These are phyloP conservation scores for Penicillium sp. DNA, from an alignment of 2,329 filamentous ascomycete genomes.

Conservation along the genomic window DNA sequence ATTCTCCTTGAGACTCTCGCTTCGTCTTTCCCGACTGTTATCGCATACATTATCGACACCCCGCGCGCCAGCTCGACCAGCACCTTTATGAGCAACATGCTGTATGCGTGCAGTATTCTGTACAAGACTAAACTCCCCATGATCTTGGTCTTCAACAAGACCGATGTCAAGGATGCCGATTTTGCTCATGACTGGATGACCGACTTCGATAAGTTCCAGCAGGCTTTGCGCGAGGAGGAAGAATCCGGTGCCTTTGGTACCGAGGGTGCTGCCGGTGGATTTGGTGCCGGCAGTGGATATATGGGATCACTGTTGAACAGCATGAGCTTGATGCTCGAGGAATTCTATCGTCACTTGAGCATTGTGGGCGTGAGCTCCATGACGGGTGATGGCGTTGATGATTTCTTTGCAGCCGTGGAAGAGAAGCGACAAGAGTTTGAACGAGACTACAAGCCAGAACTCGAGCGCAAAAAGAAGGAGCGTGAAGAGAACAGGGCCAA, in stretches of 20 bases:
- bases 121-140: constrained; percentile 99
- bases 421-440: constrained; percentile 85
- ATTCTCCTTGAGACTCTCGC: constrained; percentile 91
- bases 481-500: constrained; percentile 69
- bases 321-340: constrained; percentile 95
- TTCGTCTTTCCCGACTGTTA: constrained; percentile 90
- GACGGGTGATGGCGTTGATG: constrained; percentile 83
- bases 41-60: constrained; percentile 96
- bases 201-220: constrained; percentile 93
- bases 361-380: constrained; percentile 92
- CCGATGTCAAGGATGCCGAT: constrained; percentile 81
- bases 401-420: constrained; percentile 86
- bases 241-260: constrained; percentile 69
- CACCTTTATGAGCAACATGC: constrained; percentile 99
- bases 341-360: constrained; percentile 91
- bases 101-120: constrained; percentile 95
- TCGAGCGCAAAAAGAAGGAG: constrained; percentile 70
- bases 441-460: constrained; percentile 83
- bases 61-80: constrained; percentile 87
- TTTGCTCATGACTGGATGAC: constrained; percentile 99
- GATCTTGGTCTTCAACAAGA: constrained; percentile 99
- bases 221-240: constrained; percentile 74
- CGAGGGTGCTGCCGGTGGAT: constrained; percentile 55
- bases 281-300: constrained; percentile 76
- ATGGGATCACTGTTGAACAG: constrained; percentile 95